Percentiles rank a stretch among this genome's conserved stretches.
phyloP scores from a whole-genome alignment of 1,284 basidiomycete genomes.

The Coniophora puteana region DNA sequence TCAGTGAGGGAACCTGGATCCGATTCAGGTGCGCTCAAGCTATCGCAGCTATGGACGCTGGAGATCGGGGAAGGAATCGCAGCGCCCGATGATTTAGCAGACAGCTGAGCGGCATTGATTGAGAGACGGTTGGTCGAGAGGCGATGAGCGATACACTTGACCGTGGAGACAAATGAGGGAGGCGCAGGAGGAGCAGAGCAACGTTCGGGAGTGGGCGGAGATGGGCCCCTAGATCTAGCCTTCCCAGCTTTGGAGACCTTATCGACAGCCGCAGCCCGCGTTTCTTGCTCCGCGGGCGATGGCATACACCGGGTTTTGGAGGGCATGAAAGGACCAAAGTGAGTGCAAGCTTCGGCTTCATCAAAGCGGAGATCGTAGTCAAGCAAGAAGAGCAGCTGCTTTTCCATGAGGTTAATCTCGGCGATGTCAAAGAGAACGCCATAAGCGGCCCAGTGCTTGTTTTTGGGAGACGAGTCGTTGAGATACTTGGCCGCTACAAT shows the following conservation, averaged over 20 bases:
- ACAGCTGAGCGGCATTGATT: too few relatives aligned
- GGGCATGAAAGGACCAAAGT: slow-evolving; percentile 61
- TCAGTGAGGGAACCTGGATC: slow-evolving; percentile 62
- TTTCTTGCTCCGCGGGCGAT: slow-evolving; percentile 34
- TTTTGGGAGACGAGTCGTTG: slow-evolving; percentile 95
- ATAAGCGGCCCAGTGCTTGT: slow-evolving; percentile 89
- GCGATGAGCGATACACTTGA: slow-evolving; percentile 53
- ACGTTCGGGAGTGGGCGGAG: slow-evolving; percentile 39
- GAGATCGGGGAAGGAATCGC: slow-evolving; percentile 33
- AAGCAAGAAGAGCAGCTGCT: slow-evolving; percentile 85
- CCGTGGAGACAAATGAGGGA: slow-evolving; percentile 37
- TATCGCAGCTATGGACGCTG: slow-evolving; percentile 36
- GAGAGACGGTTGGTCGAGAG: slow-evolving; percentile 41
- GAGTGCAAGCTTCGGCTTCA: slow-evolving; percentile 68
- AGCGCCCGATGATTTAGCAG: slow-evolving; percentile 18
- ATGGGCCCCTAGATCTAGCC: slow-evolving; percentile 49
- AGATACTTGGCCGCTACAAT: slow-evolving; percentile 98
- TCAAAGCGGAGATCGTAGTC: slow-evolving; percentile 88
- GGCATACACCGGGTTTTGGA: slow-evolving; percentile 16
- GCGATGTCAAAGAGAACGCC: slow-evolving; percentile 69
- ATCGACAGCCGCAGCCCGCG: slow-evolving; percentile 52
- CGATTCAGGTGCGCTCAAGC: slow-evolving; percentile 48
- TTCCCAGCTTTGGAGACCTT: slow-evolving; percentile 54
- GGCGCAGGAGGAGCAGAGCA: slow-evolving; percentile 19
- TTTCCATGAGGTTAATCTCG: slow-evolving; percentile 97